phyloP scores from a whole-genome alignment of 805 yeast species.

The Debaryomyces prosopidis region DNA sequence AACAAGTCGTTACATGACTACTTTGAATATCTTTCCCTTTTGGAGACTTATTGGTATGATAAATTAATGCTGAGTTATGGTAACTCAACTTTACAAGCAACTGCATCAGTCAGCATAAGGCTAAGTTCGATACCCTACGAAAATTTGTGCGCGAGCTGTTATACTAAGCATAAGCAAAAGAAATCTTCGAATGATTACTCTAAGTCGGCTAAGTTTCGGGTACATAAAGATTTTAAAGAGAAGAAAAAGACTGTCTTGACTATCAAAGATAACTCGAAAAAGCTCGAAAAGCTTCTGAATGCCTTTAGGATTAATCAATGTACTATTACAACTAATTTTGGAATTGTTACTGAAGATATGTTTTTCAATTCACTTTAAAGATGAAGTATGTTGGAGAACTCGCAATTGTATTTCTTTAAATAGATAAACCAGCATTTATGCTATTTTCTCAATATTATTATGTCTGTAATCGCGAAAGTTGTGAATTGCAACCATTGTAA shows the following conservation, averaged over 20 bases:
- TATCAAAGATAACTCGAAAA: not conserved
- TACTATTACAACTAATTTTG: constrained; percentile 7
- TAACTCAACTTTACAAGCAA: constrained; percentile 2
- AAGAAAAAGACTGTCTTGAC: constrained; percentile 1
- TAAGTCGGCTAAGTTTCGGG: constrained; percentile 6
- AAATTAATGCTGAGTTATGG: constrained; percentile 4
- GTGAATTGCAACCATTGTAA: not conserved
- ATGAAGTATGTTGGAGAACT: not conserved
- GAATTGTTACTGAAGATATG: constrained; percentile 10
- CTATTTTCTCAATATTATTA: not conserved
- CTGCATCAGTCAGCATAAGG: not conserved
- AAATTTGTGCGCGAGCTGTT: constrained; percentile 1
- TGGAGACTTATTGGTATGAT: constrained; percentile 10
- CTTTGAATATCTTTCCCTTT: constrained; percentile 14
- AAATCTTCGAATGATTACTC: not conserved
- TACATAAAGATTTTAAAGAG: constrained; percentile 6
- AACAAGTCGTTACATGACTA: constrained; percentile 10
- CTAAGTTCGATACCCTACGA: not conserved
- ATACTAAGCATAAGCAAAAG: not conserved
- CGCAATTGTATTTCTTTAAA: not conserved
- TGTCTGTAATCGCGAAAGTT: not conserved
- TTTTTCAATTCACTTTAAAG: constrained; percentile 5
- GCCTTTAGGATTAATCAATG: constrained; percentile 7
- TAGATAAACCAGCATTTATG: not conserved
- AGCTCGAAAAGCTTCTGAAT: not conserved